These are phyloP conservation scores for Colletotrichum lini DNA, from an alignment of 2,329 filamentous ascomycete species.

Conservation along the genomic window DNA sequence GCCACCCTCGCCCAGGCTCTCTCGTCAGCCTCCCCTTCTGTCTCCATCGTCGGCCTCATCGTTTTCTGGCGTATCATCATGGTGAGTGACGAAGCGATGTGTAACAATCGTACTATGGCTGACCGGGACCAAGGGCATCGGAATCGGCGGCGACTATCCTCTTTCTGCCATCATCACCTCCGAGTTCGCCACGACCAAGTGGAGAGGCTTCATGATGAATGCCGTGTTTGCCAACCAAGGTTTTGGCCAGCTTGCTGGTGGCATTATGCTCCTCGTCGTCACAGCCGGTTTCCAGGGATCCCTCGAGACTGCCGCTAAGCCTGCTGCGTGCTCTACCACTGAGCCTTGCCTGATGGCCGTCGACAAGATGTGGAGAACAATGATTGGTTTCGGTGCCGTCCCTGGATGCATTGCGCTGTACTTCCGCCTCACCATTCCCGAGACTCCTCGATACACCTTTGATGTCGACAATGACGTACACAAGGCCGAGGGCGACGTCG, in stretches of 20 bases:
- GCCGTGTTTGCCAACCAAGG: conserved; percentile 80
- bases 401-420: conserved; percentile 83
- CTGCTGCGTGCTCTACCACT: conserved; percentile 67
- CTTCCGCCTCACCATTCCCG: conserved; percentile 82
- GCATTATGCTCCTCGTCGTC: conserved; percentile 79
- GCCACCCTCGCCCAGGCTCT: conserved; percentile 81
- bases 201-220: conserved; percentile 75
- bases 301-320: conserved; percentile 65
- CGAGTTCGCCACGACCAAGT: conserved; percentile 74
- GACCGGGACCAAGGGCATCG: conserved; percentile 43
- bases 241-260: conserved; percentile 76
- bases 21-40: conserved; percentile 72
- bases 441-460: conserved; percentile 91
- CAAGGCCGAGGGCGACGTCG: conserved; percentile 80
- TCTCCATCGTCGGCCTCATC: conserved; percentile 76
- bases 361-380: conserved; percentile 77
- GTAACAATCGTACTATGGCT: not conserved
- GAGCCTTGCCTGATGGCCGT: conserved; percentile 65
- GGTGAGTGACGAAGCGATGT: conserved; percentile 46
- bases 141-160: conserved; percentile 75
- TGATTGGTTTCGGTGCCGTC: conserved; percentile 75
- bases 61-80: conserved; percentile 89
- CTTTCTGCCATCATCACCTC: conserved; percentile 77
- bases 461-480: conserved; percentile 83
- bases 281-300: conserved; percentile 79